A percentile compares a stretch with the other conserved stretches of the same genome.
These are phyloP conservation scores for Parafenestella ontariensis DNA, from an alignment of 2,329 filamentous ascomycete species.

Conservation along the genomic window DNA sequence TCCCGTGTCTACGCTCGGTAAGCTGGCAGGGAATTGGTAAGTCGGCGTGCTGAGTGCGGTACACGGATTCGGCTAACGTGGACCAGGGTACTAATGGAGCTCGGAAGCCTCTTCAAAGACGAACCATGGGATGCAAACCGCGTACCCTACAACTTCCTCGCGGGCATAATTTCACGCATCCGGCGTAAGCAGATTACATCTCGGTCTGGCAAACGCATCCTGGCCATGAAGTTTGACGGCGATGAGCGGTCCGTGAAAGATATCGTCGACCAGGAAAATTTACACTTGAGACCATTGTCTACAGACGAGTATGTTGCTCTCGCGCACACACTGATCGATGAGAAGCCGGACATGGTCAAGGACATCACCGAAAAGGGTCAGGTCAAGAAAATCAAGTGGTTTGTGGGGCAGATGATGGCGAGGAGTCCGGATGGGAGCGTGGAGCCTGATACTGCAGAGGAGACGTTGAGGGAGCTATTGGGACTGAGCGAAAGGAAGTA, in stretches of 20 bases:
- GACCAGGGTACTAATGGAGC: slow-evolving; percentile 58
- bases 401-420: slow-evolving; percentile 73
- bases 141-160: slow-evolving; percentile 51
- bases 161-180: slow-evolving; percentile 53
- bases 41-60: slow-evolving; percentile 7
- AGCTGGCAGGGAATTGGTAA: slow-evolving; percentile 65
- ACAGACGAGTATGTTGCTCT: slow-evolving; percentile 63
- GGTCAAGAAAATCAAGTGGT: slow-evolving; percentile 70
- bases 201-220: slow-evolving; percentile 66
- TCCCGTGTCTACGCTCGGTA: slow-evolving; percentile 44
- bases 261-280: slow-evolving; percentile 64
- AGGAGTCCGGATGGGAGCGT: slow-evolving; percentile 66
- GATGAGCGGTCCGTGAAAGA: slow-evolving; percentile 57
- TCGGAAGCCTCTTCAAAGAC: slow-evolving; percentile 56
- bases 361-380: slow-evolving; percentile 67
- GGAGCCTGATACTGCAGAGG: slow-evolving; percentile 65
- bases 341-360: slow-evolving; percentile 64
- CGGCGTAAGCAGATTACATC: slow-evolving; percentile 57
- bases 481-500: slow-evolving; percentile 7
- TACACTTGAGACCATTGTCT: slow-evolving; percentile 63
- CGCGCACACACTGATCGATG: slow-evolving; percentile 60
- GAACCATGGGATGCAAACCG: slow-evolving; percentile 51
- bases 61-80: not conserved
- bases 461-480: slow-evolving; percentile 60
- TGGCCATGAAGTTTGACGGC: slow-evolving; percentile 62